phyloP scores from a whole-genome alignment of 2,329 filamentous ascomycete genomes.

The Pestalotiopsis sp. region DNA sequence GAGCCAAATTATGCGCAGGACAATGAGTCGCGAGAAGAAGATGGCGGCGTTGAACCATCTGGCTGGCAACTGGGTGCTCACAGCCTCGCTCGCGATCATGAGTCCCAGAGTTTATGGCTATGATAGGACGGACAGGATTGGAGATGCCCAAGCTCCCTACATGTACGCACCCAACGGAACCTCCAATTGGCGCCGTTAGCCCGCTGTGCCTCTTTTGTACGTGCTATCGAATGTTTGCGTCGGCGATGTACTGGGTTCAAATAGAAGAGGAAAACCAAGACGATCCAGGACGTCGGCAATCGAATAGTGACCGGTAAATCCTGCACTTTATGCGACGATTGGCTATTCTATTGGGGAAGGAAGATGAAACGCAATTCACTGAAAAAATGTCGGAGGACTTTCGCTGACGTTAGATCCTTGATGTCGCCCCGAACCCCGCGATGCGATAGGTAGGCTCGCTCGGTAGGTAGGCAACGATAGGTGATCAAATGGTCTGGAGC shows the following conservation, averaged over 20 bases:
- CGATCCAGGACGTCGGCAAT: not conserved
- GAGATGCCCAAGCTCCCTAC: not conserved
- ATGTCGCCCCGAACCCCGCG: slow-evolving; percentile 2
- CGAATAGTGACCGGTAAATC: not conserved
- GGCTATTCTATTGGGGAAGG: not conserved
- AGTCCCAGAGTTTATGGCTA: not conserved
- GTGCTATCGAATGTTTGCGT: not conserved
- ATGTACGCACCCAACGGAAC: not conserved
- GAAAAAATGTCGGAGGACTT: not conserved
- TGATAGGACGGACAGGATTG: not conserved
- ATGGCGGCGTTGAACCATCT: not conserved
- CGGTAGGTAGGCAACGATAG: no score
- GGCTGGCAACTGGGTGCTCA: not conserved
- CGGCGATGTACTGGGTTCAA: not conserved
- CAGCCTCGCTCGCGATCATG: not conserved
- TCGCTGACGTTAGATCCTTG: slow-evolving; percentile 4
- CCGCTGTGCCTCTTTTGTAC: not conserved
- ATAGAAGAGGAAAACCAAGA: not conserved
- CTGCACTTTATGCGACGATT: not conserved
- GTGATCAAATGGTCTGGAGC: not conserved
- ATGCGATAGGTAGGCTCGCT: slow-evolving; percentile 1
- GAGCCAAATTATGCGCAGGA: slow-evolving; percentile 1
- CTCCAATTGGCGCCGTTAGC: not conserved
- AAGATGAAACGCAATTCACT: not conserved
- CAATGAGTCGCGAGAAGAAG: not conserved